Conservation (phyloP, 305 asterid genomes). For the Solanum hybrid region DNA sequence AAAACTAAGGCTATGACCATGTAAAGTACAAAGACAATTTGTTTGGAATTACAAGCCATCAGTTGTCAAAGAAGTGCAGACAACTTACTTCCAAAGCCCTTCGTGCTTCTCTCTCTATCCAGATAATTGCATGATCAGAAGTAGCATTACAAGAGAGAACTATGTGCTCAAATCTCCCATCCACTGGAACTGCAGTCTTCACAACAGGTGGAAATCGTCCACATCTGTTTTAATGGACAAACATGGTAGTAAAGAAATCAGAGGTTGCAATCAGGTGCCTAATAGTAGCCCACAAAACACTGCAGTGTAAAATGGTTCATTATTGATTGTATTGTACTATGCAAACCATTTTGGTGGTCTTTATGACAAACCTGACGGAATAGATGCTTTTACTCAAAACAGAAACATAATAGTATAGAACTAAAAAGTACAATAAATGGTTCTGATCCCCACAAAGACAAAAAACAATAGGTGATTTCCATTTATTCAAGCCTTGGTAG, state of each 20-base stretch:
- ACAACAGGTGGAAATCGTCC: constrained; percentile 87
- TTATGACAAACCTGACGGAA: not conserved
- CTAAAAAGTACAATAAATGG: not conserved
- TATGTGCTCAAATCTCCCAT: constrained; percentile 91
- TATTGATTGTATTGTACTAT: not conserved
- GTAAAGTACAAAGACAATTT: not conserved
- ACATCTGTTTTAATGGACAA: constrained; percentile 31
- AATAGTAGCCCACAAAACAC: not conserved
- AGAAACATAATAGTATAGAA: not conserved
- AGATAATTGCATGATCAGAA: constrained; percentile 75
- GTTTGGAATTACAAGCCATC: not conserved
- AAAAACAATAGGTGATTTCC: not conserved
- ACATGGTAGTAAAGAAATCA: not conserved
- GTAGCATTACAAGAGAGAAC: constrained; percentile 88
- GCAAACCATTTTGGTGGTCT: not conserved
- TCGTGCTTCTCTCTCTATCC: constrained; percentile 78
- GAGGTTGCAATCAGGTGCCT: not conserved
- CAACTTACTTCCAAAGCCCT: constrained; percentile 65
- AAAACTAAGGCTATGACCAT: not conserved
- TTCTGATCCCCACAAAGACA: not conserved
- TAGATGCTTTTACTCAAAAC: not conserved
- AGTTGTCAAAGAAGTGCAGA: constrained; percentile 2
- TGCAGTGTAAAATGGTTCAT: not conserved
- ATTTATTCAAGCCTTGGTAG: not conserved
- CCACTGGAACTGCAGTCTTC: constrained; percentile 88